Percentiles rank a stretch among this genome's conserved stretches.
Conservation (phyloP, 441 rosid species). For the Pelargonium myrrhifolium region DNA sequence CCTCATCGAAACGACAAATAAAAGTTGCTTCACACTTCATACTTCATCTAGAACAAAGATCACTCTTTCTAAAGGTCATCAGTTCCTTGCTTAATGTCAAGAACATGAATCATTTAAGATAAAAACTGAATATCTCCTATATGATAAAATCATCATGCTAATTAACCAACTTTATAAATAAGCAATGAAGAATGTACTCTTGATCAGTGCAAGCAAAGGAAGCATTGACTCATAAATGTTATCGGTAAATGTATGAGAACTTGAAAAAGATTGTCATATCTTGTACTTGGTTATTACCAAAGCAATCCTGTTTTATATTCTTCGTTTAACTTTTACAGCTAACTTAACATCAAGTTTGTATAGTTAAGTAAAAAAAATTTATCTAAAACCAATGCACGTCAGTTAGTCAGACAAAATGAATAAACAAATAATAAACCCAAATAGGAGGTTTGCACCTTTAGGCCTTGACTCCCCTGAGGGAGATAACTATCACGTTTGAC, state of each 20-base stretch:
- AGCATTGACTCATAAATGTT: background rate
- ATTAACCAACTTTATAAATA: background rate
- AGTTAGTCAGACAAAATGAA: constrained; percentile 1
- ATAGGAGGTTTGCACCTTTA: constrained; percentile 50
- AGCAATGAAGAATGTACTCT: constrained; percentile 5
- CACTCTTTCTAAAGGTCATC: background rate
- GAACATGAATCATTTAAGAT: background rate
- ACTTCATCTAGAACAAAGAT: background rate
- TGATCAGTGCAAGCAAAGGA: constrained; percentile 8
- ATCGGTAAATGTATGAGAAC: background rate
- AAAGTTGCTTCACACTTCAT: background rate
- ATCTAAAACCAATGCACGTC: constrained; percentile 14
- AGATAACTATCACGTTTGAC: constrained; percentile 99
- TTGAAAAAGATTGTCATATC: background rate
- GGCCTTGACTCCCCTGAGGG: constrained; percentile 99
- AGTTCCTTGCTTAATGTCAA: background rate
- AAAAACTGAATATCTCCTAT: background rate
- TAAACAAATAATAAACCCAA: constrained; percentile 10
- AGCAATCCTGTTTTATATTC: background rate
- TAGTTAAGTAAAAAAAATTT: constrained; percentile 6
- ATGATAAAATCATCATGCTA: background rate
- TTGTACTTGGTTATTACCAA: background rate
- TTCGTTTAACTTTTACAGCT: background rate
- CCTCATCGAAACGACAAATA: background rate
- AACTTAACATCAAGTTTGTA: background rate